These are phyloP conservation scores for Hypsizygus ulmarius DNA, from an alignment of 1,284 basidiomycete genomes.

Conservation along the genomic window DNA sequence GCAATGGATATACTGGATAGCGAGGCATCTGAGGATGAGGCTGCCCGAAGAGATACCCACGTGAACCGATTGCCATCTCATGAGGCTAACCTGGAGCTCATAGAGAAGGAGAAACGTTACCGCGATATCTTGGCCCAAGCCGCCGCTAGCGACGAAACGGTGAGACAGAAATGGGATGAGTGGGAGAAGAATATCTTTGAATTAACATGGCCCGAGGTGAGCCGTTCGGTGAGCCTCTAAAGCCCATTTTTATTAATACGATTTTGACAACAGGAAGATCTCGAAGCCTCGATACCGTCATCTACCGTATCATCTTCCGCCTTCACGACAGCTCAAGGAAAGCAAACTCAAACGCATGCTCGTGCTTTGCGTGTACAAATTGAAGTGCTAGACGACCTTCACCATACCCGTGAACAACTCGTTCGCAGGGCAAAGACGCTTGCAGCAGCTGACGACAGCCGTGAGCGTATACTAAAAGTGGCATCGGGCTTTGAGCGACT, in stretches of 20 bases:
- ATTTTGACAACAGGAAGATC: constrained; percentile 47
- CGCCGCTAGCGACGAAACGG: constrained; percentile 68
- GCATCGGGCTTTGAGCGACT: constrained; percentile 63
- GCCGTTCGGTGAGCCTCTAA: neutral
- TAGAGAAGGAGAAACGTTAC: constrained; percentile 70
- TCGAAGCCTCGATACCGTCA: constrained; percentile 69
- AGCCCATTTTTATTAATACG: neutral
- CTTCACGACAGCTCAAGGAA: constrained; percentile 34
- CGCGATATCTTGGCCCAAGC: constrained; percentile 74
- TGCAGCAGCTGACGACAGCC: constrained; percentile 75
- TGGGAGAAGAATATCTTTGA: constrained; percentile 77
- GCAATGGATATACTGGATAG: constrained; percentile 85
- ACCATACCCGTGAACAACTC: constrained; percentile 58
- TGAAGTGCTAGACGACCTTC: constrained; percentile 80
- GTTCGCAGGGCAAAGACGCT: constrained; percentile 66
- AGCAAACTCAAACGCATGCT: constrained; percentile 58
- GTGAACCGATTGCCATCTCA: constrained; percentile 66
- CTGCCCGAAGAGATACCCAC: constrained; percentile 47
- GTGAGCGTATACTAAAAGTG: constrained; percentile 64
- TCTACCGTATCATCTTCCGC: constrained; percentile 45
- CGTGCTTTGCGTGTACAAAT: constrained; percentile 74
- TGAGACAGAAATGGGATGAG: constrained; percentile 82
- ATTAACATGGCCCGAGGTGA: constrained; percentile 72
- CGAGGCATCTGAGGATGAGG: constrained; percentile 87
- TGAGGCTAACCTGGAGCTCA: constrained; percentile 75